These are phyloP conservation scores for Sporothrix variecibatus DNA, from an alignment of 2,329 filamentous ascomycete genomes.

Conservation along the genomic window DNA sequence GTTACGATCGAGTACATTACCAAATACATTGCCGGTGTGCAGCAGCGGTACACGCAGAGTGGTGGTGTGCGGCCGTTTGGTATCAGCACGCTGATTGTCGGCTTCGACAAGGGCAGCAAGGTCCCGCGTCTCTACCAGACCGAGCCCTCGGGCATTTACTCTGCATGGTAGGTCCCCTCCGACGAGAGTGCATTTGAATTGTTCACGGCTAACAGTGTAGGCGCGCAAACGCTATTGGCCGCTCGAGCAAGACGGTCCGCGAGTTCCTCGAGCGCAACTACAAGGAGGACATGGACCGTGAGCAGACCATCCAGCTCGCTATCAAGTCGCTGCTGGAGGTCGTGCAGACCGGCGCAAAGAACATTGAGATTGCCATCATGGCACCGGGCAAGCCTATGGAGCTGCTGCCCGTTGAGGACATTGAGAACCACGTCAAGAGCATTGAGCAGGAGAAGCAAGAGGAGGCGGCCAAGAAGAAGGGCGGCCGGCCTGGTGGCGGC, in stretches of 20 bases:
- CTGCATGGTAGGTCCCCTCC: conserved; percentile 76
- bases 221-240: conserved; percentile 98
- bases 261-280: conserved; percentile 99
- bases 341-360: conserved; percentile 98
- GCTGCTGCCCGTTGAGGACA: conserved; percentile 93
- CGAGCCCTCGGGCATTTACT: conserved; percentile 99
- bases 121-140: conserved; percentile 94
- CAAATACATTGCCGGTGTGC: conserved; percentile 96
- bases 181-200: not conserved
- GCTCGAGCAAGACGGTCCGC: conserved; percentile 97
- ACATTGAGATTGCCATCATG: conserved; percentile 99
- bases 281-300: conserved; percentile 95
- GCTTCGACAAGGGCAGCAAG: conserved; percentile 93
- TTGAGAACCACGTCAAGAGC: conserved; percentile 96
- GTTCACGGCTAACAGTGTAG: conserved; percentile 48
- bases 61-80: conserved; percentile 98
- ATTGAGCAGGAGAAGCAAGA: conserved; percentile 99
- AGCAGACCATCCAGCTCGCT: conserved; percentile 92
- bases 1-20: conserved; percentile 99
- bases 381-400: conserved; percentile 87
- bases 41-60: conserved; percentile 98
- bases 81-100: conserved; percentile 95
- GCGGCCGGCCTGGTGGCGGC: conserved; percentile 69
- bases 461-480: conserved; percentile 97
- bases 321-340: conserved; percentile 98